phyloP scores from a whole-genome alignment of 139 green algal genomes.

The Tetratostichococcus sp. region DNA sequence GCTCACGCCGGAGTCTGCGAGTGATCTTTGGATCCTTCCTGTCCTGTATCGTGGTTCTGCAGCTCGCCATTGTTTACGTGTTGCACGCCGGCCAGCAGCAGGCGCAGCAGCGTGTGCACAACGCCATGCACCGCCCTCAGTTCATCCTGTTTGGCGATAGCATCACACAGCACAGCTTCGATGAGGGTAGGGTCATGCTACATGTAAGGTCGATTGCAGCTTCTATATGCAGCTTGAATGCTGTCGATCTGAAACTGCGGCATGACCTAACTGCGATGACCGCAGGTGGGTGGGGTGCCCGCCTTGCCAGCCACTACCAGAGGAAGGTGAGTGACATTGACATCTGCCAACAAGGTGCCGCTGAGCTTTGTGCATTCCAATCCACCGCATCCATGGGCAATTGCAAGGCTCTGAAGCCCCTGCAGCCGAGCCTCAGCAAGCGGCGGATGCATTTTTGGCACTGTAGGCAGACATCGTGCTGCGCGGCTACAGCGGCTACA shows the following conservation, averaged over 20 bases:
- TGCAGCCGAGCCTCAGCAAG: background rate
- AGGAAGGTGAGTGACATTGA: slow-evolving; percentile 24
- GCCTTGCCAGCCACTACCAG: slow-evolving; percentile 30
- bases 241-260: too few relatives aligned
- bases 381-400: too few relatives aligned
- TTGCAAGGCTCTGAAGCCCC: background rate
- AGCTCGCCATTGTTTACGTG: background rate
- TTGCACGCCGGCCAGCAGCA: too few relatives aligned
- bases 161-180: slow-evolving; percentile 66
- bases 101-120: background rate
- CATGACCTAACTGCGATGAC: background rate
- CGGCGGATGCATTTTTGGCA: background rate
- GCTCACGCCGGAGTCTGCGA: too few relatives aligned
- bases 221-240: background rate
- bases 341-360: too few relatives aligned
- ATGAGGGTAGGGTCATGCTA: background rate
- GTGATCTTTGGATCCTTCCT: too few relatives aligned
- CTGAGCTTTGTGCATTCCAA: too few relatives aligned
- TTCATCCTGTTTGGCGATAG: slow-evolving; percentile 78
- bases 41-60: too few relatives aligned
- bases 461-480: slow-evolving; percentile 66
- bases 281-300: background rate
- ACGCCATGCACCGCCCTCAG: slow-evolving; percentile 7
- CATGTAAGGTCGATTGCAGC: background rate
- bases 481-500: slow-evolving; percentile 86